Percentiles rank a stretch among this genome's conserved stretches.
These are phyloP conservation scores for Aeschynomene evenia DNA, from an alignment of 306 rosid genomes.

Conservation along the genomic window DNA sequence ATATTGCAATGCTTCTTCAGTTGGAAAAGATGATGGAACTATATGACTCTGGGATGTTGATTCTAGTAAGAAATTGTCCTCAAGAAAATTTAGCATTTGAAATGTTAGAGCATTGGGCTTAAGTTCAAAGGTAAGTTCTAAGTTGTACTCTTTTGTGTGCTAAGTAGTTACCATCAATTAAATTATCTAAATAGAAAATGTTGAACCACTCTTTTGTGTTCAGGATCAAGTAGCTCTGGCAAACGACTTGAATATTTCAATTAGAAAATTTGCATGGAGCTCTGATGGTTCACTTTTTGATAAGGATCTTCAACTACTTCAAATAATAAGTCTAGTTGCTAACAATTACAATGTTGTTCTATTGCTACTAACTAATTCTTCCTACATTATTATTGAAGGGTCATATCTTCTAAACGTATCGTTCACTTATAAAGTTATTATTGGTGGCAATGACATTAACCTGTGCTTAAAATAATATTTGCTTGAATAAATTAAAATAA, in stretches of 20 bases:
- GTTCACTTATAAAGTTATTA: conserved; percentile 25
- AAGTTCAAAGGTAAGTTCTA: conserved; percentile 18
- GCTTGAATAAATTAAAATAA: too few species aligned
- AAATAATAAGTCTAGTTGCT: not conserved
- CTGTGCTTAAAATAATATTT: conserved; percentile 32
- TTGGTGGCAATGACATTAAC: not conserved
- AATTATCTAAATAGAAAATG: not conserved
- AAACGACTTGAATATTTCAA: not conserved
- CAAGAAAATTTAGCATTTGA: not conserved
- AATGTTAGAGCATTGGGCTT: not conserved
- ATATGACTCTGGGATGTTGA: conserved; percentile 18
- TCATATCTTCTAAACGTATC: conserved; percentile 29
- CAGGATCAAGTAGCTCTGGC: conserved; percentile 22
- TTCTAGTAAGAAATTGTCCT: not conserved
- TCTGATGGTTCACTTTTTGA: conserved; percentile 31
- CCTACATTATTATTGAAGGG: conserved; percentile 28
- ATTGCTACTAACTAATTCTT: not conserved
- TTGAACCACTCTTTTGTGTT: conserved; percentile 8
- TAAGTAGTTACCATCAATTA: not conserved
- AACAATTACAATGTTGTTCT: not conserved
- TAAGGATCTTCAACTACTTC: conserved; percentile 22
- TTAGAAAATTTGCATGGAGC: conserved; percentile 28
- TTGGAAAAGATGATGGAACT: conserved; percentile 27
- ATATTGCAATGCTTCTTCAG: conserved; percentile 20
- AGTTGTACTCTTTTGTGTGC: not conserved